A percentile compares a stretch with the other conserved stretches of the same genome.
phyloP scores from a whole-genome alignment of 352 stramenopile genomes.

The Phytophthora idaei region DNA sequence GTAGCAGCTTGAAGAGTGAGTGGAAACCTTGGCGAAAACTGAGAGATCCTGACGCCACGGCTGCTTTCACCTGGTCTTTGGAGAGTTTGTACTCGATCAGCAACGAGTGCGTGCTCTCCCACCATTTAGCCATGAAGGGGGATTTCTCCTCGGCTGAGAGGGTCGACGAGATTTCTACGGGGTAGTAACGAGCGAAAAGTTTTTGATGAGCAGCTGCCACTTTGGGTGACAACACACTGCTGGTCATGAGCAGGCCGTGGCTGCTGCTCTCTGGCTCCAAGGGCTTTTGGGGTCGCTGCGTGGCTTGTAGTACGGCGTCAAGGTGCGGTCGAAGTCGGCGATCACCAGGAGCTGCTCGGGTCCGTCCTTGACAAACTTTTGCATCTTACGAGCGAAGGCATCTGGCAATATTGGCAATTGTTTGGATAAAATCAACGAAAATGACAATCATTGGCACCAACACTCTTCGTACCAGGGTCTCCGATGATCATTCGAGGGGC shows the following conservation, averaged over 20 bases:
- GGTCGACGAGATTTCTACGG: slow-evolving; percentile 64
- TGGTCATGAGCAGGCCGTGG: slow-evolving; percentile 36
- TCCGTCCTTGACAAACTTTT: slow-evolving; percentile 70
- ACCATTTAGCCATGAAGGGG: slow-evolving; percentile 73
- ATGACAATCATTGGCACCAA: background rate
- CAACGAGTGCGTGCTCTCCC: slow-evolving; percentile 39
- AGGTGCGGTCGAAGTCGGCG: slow-evolving; percentile 76
- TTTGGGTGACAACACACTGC: slow-evolving; percentile 20
- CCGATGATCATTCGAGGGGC: slow-evolving; percentile 31
- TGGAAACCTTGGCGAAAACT: slow-evolving; percentile 53
- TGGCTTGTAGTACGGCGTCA: slow-evolving; percentile 58
- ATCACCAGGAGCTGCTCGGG: slow-evolving; percentile 69
- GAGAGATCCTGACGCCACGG: slow-evolving; percentile 29
- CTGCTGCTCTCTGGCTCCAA: slow-evolving; percentile 33
- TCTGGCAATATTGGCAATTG: slow-evolving; percentile 36
- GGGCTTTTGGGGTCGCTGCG: slow-evolving; percentile 3
- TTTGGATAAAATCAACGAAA: background rate
- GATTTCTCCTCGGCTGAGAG: slow-evolving; percentile 68
- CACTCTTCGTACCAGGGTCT: slow-evolving; percentile 22
- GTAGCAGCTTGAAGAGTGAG: slow-evolving; percentile 47
- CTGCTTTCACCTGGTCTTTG: slow-evolving; percentile 43
- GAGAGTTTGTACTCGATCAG: slow-evolving; percentile 56
- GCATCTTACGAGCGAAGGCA: slow-evolving; percentile 69
- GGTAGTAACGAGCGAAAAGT: slow-evolving; percentile 67
- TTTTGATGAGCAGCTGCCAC: slow-evolving; percentile 30